Percentiles rank a stretch among this genome's conserved stretches.
phyloP scores from a whole-genome alignment of 2,329 filamentous ascomycete genomes.

The Polytolypa hystricis region DNA sequence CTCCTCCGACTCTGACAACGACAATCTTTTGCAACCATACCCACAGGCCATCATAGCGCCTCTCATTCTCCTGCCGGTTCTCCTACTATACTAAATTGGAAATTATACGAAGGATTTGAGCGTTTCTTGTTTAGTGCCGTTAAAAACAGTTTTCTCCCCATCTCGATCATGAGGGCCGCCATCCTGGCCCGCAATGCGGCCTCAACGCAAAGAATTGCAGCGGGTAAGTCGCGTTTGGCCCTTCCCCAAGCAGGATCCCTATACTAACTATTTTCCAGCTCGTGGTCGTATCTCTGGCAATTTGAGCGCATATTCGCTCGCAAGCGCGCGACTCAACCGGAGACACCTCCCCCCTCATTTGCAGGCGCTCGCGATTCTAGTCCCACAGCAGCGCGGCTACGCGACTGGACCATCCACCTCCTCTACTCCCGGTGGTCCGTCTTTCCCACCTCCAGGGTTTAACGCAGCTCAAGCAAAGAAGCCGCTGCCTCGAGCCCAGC shows the following conservation, averaged over 20 bases:
- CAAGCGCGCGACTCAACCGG: conserved; percentile 23
- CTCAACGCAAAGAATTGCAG: conserved; percentile 7
- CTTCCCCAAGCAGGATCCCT: conserved; percentile 1
- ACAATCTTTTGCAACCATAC: too few species aligned
- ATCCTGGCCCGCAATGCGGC: conserved; percentile 25
- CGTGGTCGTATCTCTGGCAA: conserved; percentile 22
- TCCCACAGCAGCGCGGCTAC: conserved; percentile 40
- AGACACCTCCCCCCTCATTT: conserved; percentile 38
- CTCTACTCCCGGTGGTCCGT: conserved; percentile 29
- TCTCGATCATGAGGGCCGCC: conserved; percentile 25
- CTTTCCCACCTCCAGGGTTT: conserved; percentile 76
- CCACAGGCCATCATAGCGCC: too few species aligned
- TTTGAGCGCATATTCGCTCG: conserved; percentile 22
- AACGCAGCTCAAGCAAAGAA: conserved; percentile 84
- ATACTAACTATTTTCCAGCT: conserved; percentile 14
- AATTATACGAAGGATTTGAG: too few species aligned
- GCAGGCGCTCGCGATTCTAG: conserved; percentile 46
- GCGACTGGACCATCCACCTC: conserved; percentile 48
- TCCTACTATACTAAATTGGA: too few species aligned
- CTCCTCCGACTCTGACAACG: too few species aligned
- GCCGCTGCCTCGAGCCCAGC: conserved; percentile 44
- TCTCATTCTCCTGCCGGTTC: too few species aligned
- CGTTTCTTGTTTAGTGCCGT: too few species aligned
- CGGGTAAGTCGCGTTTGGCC: conserved; percentile 3
- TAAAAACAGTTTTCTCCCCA: too few species aligned